These are phyloP conservation scores for Sinapis alba DNA, from an alignment of 441 rosid genomes.

Conservation along the genomic window DNA sequence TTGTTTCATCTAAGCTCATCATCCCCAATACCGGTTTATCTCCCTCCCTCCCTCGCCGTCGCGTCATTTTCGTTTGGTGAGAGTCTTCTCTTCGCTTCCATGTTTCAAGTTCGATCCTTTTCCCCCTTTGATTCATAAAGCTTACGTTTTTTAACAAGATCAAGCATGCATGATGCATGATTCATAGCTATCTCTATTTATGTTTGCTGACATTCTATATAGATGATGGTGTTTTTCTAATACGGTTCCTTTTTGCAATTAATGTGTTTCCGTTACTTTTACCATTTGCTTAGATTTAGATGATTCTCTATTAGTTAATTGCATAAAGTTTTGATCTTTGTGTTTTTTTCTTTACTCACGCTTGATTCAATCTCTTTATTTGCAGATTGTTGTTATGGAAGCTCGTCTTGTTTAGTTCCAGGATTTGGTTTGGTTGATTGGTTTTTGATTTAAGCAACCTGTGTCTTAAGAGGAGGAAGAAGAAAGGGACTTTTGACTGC, in stretches of 20 bases:
- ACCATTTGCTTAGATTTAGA: neutral
- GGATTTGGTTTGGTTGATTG: constrained; percentile 14
- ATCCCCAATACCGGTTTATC: no score
- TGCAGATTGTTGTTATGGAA: constrained; percentile 34
- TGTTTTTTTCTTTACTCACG: neutral
- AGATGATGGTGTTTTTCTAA: neutral
- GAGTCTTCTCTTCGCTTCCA: neutral
- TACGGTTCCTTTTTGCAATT: neutral
- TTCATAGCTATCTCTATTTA: neutral
- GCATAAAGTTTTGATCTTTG: neutral
- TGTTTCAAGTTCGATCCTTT: neutral
- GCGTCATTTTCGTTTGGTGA: no score
- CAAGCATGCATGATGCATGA: neutral
- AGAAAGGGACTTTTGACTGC: neutral
- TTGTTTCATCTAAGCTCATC: constrained; percentile 16
- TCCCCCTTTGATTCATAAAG: neutral
- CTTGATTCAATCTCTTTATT: neutral
- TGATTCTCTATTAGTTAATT: neutral
- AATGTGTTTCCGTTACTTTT: constrained; percentile 4
- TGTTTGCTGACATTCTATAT: neutral
- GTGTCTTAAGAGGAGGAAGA: neutral
- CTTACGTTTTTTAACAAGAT: no score
- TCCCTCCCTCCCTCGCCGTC: neutral
- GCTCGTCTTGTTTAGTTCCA: constrained; percentile 1
- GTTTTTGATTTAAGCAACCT: constrained; percentile 1